Conservation (phyloP, 257 asterid species). For the Orobanche coerulescens region DNA sequence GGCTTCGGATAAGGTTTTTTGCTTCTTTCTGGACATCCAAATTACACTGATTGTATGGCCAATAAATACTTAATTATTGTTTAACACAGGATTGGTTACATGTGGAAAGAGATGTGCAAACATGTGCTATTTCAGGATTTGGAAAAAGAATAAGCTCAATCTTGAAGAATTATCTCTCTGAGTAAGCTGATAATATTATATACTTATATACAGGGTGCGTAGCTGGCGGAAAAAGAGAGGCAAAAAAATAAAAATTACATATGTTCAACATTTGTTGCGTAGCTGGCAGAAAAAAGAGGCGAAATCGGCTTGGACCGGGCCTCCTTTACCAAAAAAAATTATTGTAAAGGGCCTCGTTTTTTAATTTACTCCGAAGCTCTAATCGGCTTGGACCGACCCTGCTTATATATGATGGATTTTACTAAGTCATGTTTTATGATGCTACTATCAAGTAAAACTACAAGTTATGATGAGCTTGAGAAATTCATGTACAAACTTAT, state of each 20-base stretch:
- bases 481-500: background rate
- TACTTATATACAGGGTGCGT: too few relatives aligned
- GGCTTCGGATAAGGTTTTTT: slow-evolving; percentile 34
- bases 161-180: slow-evolving; percentile 37
- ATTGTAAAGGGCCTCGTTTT: too few relatives aligned
- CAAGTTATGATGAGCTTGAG: slow-evolving; percentile 13
- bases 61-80: slow-evolving; percentile 8
- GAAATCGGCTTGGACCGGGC: too few relatives aligned
- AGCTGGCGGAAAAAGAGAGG: too few relatives aligned
- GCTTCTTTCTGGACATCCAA: slow-evolving; percentile 11
- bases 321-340: too few relatives aligned
- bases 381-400: too few relatives aligned
- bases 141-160: slow-evolving; percentile 43
- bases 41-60: background rate
- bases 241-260: too few relatives aligned
- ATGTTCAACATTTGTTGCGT: too few relatives aligned
- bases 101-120: slow-evolving; percentile 38
- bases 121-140: slow-evolving; percentile 33
- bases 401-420: too few relatives aligned
- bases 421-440: background rate
- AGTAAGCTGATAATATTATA: slow-evolving; percentile 28
- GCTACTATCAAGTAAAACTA: background rate
- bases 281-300: too few relatives aligned
- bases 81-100: slow-evolving; percentile 36
- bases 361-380: too few relatives aligned